Evolutionary conservation across 192 early-diverging fungal species (phyloP).

Genomic region (Mortierella antarctica): DNA sequence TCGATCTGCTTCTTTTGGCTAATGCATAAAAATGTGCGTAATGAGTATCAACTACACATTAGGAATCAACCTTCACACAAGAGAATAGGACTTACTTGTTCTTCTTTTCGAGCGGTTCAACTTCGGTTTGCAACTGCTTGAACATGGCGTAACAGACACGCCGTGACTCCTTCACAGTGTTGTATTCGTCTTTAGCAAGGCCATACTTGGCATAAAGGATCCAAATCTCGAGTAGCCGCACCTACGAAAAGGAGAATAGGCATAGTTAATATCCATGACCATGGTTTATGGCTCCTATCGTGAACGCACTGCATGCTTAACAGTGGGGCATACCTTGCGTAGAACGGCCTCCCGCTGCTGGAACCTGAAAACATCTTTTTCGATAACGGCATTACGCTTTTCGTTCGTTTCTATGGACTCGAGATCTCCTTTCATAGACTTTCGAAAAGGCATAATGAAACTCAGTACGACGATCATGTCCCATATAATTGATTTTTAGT

Average conservation of each 20-base stretch:
- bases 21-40: not conserved
- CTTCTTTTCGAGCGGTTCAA: slow-evolving; percentile 49
- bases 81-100: slow-evolving; percentile 28
- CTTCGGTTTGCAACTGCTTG: slow-evolving; percentile 49
- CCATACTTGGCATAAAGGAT: slow-evolving; percentile 74
- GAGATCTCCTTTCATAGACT: slow-evolving; percentile 62
- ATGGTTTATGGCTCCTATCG: not conserved
- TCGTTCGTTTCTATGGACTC: slow-evolving; percentile 70
- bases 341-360: slow-evolving; percentile 76
- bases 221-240: slow-evolving; percentile 69
- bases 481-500: not conserved
- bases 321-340: slow-evolving; percentile 36
- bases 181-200: slow-evolving; percentile 64
- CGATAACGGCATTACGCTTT: slow-evolving; percentile 74
- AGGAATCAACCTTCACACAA: not conserved
- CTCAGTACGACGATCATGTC: not conserved
- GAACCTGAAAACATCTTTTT: slow-evolving; percentile 82
- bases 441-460: not conserved
- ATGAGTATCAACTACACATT: not conserved
- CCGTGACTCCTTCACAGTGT: slow-evolving; percentile 58
- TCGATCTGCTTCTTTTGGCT: slow-evolving; percentile 27
- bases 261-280: not conserved
- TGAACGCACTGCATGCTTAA: not conserved
- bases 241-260: slow-evolving; percentile 18
- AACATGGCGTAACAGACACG: slow-evolving; percentile 52